Evolutionary conservation across 768 basidiomycete genomes (phyloP).

Genomic region (Boletus reticulatus): DNA sequence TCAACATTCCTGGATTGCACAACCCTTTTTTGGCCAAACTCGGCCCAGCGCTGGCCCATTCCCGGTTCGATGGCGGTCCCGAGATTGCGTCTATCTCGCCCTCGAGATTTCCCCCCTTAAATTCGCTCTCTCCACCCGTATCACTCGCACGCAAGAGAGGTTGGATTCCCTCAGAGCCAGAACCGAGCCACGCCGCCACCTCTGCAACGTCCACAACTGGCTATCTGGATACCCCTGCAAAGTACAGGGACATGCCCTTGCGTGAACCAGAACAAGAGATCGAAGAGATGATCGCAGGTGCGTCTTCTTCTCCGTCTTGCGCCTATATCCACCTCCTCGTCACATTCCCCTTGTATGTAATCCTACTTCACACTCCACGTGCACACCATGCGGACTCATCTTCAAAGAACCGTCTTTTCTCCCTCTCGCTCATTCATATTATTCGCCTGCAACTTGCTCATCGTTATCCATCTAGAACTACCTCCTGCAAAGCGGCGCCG

Average conservation of each 20-base stretch:
- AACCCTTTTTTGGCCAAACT: slow-evolving; percentile 56
- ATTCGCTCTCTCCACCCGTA: slow-evolving; percentile 34
- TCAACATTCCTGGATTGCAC: slow-evolving; percentile 59
- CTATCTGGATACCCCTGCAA: slow-evolving; percentile 68
- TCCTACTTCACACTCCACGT: slow-evolving; percentile 18
- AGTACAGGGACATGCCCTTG: slow-evolving; percentile 45
- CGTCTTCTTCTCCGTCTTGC: slow-evolving; percentile 25
- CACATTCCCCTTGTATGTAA: slow-evolving; percentile 19
- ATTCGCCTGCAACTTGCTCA: slow-evolving; percentile 38
- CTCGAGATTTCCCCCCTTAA: slow-evolving; percentile 11
- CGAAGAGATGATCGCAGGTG: slow-evolving; percentile 47
- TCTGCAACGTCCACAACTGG: slow-evolving; percentile 56
- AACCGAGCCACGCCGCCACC: slow-evolving; percentile 51
- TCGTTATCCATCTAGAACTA: slow-evolving; percentile 62
- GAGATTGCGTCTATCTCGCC: slow-evolving; percentile 17
- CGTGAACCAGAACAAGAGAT: slow-evolving; percentile 37
- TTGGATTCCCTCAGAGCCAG: slow-evolving; percentile 66
- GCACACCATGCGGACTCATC: too few species aligned
- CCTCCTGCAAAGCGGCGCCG: slow-evolving; percentile 78
- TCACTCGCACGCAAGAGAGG: slow-evolving; percentile 58
- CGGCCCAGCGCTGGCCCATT: slow-evolving; percentile 14
- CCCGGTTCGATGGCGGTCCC: slow-evolving; percentile 28
- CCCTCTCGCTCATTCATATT: slow-evolving; percentile 26
- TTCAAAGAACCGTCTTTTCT: slow-evolving; percentile 15
- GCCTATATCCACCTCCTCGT: slow-evolving; percentile 20